Evolutionary conservation across 2,329 filamentous ascomycete species (phyloP), one percentile per base, ranked within the genome.

Genomic region (Scortechinia acanthostroma): DNA sequence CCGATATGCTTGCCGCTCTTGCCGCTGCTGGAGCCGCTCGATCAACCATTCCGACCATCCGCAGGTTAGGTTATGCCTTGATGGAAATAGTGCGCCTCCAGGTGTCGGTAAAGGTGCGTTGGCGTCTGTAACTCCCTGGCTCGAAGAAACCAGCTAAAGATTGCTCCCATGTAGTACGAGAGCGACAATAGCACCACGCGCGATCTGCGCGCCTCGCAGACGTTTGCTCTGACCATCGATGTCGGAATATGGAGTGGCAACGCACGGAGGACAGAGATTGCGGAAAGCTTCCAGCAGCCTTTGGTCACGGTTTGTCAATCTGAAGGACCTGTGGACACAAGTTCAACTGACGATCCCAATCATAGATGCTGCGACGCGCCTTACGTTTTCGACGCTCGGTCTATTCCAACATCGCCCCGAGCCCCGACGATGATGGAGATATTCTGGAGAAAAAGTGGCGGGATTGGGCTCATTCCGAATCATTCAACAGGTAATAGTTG

Each of bases 141-240:
- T n/a, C n/a, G n/a, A n/a, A 30, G 25, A 30, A 10, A n/a, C 10
- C n/a, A n/a, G 25, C 25, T 30, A 30, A 30, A 30, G 10, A 10
- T n/a, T 30, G 10, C 25, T 30, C n/a, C n/a, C n/a, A n/a, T n/a
- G n/a, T 19, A 40, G 35, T 40, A 40, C 17, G 35, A 40, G 35
- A 19, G 20, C 6, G 17, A 40, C 6, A 40, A 40, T 19, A 40
- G 6, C 17, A 19, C 35, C 10, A 40, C 35, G 35, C 35, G 35
- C 6, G 10, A 19, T 40, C 35, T 40, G 35, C 35, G 35, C 10
- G 35, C 6, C 6, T 19, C 17, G 6, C 35, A 40, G 35, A 19
- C 35, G 10, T 40, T 15, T 40, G 35, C 17, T 19, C 17, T 40
- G 10, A 10, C 6, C 6, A 10, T 40, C 10, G 10, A 40, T 17